Evolutionary conservation across 106 monocot species (phyloP), one percentile per base, ranked within the genome.

Genomic region (Posidonia australis): DNA sequence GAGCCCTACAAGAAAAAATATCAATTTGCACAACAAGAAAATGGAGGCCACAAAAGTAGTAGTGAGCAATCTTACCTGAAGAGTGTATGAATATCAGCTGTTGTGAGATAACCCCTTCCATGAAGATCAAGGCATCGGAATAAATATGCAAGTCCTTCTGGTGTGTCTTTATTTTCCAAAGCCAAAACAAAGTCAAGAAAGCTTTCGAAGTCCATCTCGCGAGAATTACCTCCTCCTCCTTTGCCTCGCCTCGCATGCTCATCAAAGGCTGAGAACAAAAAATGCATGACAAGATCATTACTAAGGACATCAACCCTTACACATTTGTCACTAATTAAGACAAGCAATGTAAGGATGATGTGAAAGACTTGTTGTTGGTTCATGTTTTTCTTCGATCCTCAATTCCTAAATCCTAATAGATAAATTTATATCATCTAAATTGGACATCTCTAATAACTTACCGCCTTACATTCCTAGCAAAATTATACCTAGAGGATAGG

Each of bases 181-280:
- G 96, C 90, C 70, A 96, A 84, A 65, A 96, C 96, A 79, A 96
- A 96, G 64, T 96, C 96, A 47, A 96, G 82, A 75, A 96, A 96
- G 76, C 96, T 90, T 77, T 90, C 87, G 48, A 96, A 96, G 78
- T 96, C 96, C 96, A 96, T 96, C 73, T 96, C 96, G 52, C 96
- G 86, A 62, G 80, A 52, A 73, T 87, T 96, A 47, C 96, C 84
- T 24, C 80, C 84, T 41, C 87, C 96, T 70, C 54, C 78, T 80
- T 96, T 96, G 61, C 87, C 73, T 21, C 96, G 86, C 9, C 96
- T 81, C 7, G 90, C 96, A 75, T 96, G 96, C 71, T 96, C 96
- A 68, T 96, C 96, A 77, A 90, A 96, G 58, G 82, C 96, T 96
- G 74, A 23, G 78, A 70, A 60, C 2, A 32, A 23, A 75, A 13